Base-by-base conservation (phyloP, 805 yeast genomes). In the Saturnispora besseyi region DNA sequence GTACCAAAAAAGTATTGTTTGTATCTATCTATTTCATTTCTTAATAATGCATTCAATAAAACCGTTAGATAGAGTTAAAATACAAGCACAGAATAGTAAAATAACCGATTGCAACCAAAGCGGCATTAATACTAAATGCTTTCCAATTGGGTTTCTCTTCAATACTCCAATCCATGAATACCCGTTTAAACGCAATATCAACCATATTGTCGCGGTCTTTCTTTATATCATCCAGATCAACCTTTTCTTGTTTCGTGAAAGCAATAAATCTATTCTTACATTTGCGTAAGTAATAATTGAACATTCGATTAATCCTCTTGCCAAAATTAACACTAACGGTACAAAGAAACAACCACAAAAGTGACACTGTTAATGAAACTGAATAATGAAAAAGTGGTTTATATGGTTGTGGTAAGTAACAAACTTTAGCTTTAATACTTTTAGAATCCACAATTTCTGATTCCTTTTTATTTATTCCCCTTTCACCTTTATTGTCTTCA, bases 401-500 rank as follows among this genome's bases (percentile, higher is more conserved):
- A 44, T 53, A 57, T 6, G 62, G 61, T 12, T 60, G 59, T 9
- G 69, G 67, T 8, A 65, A 51, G 50, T 59, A 64, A 44, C 69
- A 65, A 28, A 65, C 51, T 28, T 61, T 49, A 11, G 66, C 53
- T 38, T 53, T 52, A 6, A 62, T 52, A 2, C 68, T 65, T 45
- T 58, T 63, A 15, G 60, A 59, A 18, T 56, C 55, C 5, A 62
- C 63, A 6, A 58, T 53, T 26, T 53, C 32, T 1, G 58, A 54
- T 30, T 62, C 62, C 29, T 55, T 48, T 22, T 52, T 21, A 3
- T 30, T 44, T 8, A 36, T 34, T 12, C 45, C 45, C 26, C 50
- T 37, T 13, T 46, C 45, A 22, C 15, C n/a, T 9, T 33, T 18
- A 11, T 43, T 37, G 12, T 31, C 37, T 5, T 50, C 56, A 5